Evolutionary conservation across 306 rosid genomes (phyloP).

Genomic region (Phaseolus lunatus): DNA sequence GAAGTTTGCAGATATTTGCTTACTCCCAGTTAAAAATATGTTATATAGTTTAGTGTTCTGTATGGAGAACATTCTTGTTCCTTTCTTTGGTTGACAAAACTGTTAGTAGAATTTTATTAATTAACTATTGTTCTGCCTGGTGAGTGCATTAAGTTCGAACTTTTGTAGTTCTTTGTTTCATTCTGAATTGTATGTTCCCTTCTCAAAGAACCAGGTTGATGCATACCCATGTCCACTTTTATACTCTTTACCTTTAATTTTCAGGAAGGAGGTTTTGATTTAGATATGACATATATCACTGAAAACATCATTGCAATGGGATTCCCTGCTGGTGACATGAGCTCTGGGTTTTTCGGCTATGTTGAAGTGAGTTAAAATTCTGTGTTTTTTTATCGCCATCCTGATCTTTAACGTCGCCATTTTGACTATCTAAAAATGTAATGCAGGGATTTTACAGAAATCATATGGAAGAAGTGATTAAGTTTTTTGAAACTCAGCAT

Average conservation of each 20-base stretch:
- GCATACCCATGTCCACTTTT: conserved; percentile 10
- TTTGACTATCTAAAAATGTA: conserved; percentile 40
- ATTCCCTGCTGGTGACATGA: conserved; percentile 98
- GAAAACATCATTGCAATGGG: conserved; percentile 99
- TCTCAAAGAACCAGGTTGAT: conserved; percentile 3
- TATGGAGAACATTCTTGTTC: not conserved
- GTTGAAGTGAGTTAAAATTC: conserved; percentile 75
- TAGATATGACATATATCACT: conserved; percentile 98
- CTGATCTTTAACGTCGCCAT: conserved; percentile 20
- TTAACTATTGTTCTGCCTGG: conserved; percentile 13
- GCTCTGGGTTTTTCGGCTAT: conserved; percentile 99
- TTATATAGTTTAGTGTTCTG: conserved; percentile 24
- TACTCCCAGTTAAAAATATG: conserved; percentile 25
- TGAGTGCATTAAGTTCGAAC: conserved; percentile 15
- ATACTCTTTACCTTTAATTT: conserved; percentile 33
- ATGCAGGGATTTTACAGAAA: conserved; percentile 96
- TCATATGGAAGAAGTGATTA: conserved; percentile 99
- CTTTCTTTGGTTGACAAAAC: conserved; percentile 26
- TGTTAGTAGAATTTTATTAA: conserved; percentile 10
- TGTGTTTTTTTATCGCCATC: conserved; percentile 27
- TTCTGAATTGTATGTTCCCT: not conserved
- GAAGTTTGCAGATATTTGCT: conserved; percentile 31
- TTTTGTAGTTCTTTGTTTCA: conserved; percentile 31
- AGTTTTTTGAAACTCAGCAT: conserved; percentile 97
- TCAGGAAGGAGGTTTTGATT: conserved; percentile 97